Evolutionary conservation across 805 yeast genomes (phyloP).

Genomic region (Saccharomycopsis sp.): DNA sequence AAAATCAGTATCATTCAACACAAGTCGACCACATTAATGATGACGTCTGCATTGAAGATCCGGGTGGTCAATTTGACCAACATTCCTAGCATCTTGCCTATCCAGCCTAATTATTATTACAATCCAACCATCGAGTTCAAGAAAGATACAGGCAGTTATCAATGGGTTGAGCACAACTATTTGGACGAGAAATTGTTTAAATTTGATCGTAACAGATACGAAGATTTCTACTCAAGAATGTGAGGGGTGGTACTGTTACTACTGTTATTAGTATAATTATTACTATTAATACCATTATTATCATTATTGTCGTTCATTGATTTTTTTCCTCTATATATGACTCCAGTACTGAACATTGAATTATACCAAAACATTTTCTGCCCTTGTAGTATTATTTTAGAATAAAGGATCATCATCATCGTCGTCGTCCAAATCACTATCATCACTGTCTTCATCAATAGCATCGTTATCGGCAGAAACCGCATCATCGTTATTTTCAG

Average conservation of each 20-base stretch:
- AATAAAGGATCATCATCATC: slow-evolving; percentile 1
- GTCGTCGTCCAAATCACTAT: background rate
- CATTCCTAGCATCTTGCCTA: slow-evolving; percentile 20
- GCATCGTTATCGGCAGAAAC: background rate
- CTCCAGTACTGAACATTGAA: too few species aligned
- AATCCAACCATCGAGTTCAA: slow-evolving; percentile 56
- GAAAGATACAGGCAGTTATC: slow-evolving; percentile 39
- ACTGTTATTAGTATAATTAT: too few species aligned
- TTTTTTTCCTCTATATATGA: too few species aligned
- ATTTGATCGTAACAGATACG: slow-evolving; percentile 22
- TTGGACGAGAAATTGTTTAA: slow-evolving; percentile 22
- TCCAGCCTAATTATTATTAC: slow-evolving; percentile 22
- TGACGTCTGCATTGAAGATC: slow-evolving; percentile 22
- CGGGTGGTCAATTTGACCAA: slow-evolving; percentile 21
- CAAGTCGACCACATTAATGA: slow-evolving; percentile 21
- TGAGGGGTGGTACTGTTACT: too few species aligned
- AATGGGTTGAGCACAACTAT: slow-evolving; percentile 43
- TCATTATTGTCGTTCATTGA: too few species aligned
- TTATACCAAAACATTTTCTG: too few species aligned
- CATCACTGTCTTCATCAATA: slow-evolving; percentile 1
- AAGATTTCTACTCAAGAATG: slow-evolving; percentile 21
- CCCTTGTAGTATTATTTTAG: too few species aligned
- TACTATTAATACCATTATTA: too few species aligned
- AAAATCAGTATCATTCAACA: slow-evolving; percentile 22
- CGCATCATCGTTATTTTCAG: background rate